Percentiles rank a stretch among this genome's conserved stretches.
Evolutionary conservation across 768 basidiomycete genomes (phyloP).

Genomic region (Solioccasus polychromus): DNA sequence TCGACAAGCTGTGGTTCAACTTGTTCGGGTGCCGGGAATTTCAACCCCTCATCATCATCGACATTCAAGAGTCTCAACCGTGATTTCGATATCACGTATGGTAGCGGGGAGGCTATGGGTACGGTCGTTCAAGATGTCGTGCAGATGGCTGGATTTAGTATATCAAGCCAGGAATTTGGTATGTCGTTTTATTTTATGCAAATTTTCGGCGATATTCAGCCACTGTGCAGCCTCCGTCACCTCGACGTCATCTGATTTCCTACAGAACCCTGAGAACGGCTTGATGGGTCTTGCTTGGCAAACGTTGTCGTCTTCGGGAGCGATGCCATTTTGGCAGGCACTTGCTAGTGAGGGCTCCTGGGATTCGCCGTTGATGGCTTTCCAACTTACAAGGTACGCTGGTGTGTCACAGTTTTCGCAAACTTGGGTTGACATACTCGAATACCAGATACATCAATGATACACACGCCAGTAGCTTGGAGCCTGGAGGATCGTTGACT

Average conservation of each 20-base stretch:
- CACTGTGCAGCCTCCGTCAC: conserved; percentile 36
- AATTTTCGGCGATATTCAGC: conserved; percentile 16
- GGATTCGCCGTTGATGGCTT: conserved; percentile 54
- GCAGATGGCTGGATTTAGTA: conserved; percentile 62
- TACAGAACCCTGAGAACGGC: conserved; percentile 57
- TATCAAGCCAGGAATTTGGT: conserved; percentile 58
- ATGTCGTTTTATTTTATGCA: conserved; percentile 15
- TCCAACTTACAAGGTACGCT: conserved; percentile 55
- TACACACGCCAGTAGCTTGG: conserved; percentile 36
- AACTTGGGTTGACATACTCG: not conserved
- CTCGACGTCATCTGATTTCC: conserved; percentile 32
- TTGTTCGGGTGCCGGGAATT: conserved; percentile 34
- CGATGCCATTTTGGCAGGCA: conserved; percentile 67
- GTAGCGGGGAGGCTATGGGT: conserved; percentile 45
- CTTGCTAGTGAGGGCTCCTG: conserved; percentile 44
- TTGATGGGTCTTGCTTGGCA: conserved; percentile 73
- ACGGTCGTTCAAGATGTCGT: conserved; percentile 60
- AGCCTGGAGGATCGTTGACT: conserved; percentile 72
- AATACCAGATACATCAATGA: conserved; percentile 42
- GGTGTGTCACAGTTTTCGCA: not conserved
- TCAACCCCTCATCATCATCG: conserved; percentile 33
- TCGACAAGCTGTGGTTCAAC: conserved; percentile 29
- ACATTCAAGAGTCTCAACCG: conserved; percentile 33
- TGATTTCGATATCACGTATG: conserved; percentile 42
- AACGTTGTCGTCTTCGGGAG: conserved; percentile 52